A percentile compares a stretch with the other conserved stretches of the same genome.
These are phyloP conservation scores for Hypomyces rosellus DNA, from an alignment of 2,329 filamentous ascomycete species.

Conservation along the genomic window DNA sequence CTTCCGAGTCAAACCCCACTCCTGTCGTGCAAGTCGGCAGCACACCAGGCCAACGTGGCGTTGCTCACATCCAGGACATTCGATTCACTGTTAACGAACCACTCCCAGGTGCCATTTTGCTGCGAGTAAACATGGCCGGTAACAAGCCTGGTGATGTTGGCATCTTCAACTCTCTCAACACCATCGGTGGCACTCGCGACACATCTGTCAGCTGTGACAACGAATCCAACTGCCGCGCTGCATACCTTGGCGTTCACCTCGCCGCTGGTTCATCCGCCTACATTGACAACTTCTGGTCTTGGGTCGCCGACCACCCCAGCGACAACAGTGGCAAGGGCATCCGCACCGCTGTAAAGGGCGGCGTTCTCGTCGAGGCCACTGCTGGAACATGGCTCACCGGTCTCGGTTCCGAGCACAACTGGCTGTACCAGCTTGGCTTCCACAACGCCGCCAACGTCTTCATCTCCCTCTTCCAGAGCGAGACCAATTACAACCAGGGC, in stretches of 20 bases:
- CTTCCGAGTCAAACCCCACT: constrained; percentile 4
- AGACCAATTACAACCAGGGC: constrained; percentile 12
- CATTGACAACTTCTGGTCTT: constrained; percentile 12
- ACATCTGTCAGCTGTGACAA: constrained; percentile 6
- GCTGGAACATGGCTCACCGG: constrained; percentile 9
- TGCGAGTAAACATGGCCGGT: constrained; percentile 10
- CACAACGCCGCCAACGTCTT: constrained; percentile 10
- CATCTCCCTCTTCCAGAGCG: constrained; percentile 10
- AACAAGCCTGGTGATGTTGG: constrained; percentile 9
- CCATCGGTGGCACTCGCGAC: constrained; percentile 11
- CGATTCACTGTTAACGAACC: constrained; percentile 9
- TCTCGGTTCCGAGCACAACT: constrained; percentile 12
- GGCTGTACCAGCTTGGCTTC: constrained; percentile 8
- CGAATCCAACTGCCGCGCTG: constrained; percentile 8
- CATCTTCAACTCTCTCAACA: constrained; percentile 12
- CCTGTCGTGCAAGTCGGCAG: constrained; percentile 10
- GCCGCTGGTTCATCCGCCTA: constrained; percentile 11
- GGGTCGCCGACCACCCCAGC: constrained; percentile 8
- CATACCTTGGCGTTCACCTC: constrained; percentile 8
- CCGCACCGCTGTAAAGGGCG: constrained; percentile 7
- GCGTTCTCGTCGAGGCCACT: constrained; percentile 10
- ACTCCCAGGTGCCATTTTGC: constrained; percentile 8
- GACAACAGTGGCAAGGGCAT: constrained; percentile 1
- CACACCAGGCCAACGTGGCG: constrained; percentile 6
- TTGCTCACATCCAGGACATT: constrained; percentile 9